These are phyloP conservation scores for Dillenia suffruticosa DNA, from an alignment of 164 flowering plant species.

Conservation along the genomic window DNA sequence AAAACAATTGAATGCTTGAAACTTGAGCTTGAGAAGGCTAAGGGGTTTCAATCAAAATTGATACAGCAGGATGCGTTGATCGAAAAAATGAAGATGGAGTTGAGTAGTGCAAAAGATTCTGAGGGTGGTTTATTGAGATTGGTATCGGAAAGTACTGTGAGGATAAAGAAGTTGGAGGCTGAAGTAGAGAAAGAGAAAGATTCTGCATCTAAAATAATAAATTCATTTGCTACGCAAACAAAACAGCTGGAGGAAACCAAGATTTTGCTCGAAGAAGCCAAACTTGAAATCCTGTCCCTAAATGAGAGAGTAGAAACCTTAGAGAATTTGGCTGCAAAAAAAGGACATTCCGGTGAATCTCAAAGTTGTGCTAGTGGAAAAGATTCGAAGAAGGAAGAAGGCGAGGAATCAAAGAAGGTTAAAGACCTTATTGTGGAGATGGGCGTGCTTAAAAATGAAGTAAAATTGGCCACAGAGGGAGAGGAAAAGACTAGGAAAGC, in stretches of 20 bases:
- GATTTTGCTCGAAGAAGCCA: slow-evolving; percentile 54
- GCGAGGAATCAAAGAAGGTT: slow-evolving; percentile 23
- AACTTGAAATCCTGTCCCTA: slow-evolving; percentile 36
- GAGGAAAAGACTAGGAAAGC: slow-evolving; percentile 73
- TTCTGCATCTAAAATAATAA: slow-evolving; percentile 33
- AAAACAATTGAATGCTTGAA: slow-evolving; percentile 24
- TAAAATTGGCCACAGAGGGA: slow-evolving; percentile 53
- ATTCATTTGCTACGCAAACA: slow-evolving; percentile 36
- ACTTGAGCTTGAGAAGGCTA: slow-evolving; percentile 28
- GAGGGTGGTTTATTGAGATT: slow-evolving; percentile 20
- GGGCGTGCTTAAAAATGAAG: slow-evolving; percentile 36
- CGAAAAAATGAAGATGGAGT: slow-evolving; percentile 28
- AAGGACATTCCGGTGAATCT: slow-evolving; percentile 2
- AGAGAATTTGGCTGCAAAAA: slow-evolving; percentile 11
- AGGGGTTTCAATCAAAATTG: slow-evolving; percentile 19
- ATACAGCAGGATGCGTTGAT: slow-evolving; percentile 13
- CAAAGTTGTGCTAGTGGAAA: slow-evolving; percentile 11
- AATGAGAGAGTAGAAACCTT: slow-evolving; percentile 20
- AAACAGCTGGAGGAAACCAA: slow-evolving; percentile 59
- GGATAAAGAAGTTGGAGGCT: slow-evolving; percentile 29
- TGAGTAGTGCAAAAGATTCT: slow-evolving; percentile 12
- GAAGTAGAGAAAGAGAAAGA: slow-evolving; percentile 40
- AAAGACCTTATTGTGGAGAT: slow-evolving; percentile 29
- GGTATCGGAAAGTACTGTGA: slow-evolving; percentile 21
- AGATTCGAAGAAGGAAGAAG: slow-evolving; percentile 19